phyloP scores from a whole-genome alignment of 768 basidiomycete genomes.

The Phaffia tasmanica region DNA sequence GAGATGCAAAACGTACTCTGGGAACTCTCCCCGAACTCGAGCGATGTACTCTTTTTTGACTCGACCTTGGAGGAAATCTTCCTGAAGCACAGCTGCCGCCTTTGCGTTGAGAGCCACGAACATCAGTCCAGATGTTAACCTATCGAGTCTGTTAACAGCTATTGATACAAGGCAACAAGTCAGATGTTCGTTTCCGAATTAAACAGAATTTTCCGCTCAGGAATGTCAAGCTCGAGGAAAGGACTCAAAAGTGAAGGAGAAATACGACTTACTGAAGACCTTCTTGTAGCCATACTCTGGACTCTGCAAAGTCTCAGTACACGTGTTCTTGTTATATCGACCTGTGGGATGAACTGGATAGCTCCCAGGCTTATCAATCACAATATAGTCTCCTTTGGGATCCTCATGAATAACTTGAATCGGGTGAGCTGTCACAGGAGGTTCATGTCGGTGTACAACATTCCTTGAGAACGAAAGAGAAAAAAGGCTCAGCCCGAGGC shows the following conservation, averaged over 20 bases:
- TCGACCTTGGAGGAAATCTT: constrained; percentile 68
- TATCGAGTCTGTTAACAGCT: constrained; percentile 91
- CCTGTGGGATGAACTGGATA: constrained; percentile 91
- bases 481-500: neutral
- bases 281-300: constrained; percentile 67
- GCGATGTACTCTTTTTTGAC: constrained; percentile 87
- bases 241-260: neutral
- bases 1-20: constrained; percentile 49
- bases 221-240: neutral
- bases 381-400: constrained; percentile 65
- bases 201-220: no score
- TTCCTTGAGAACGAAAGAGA: constrained; percentile 44
- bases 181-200: neutral
- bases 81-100: constrained; percentile 58
- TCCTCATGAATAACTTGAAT: constrained; percentile 71
- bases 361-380: constrained; percentile 92
- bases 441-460: constrained; percentile 91
- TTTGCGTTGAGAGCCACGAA: constrained; percentile 66
- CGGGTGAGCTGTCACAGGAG: constrained; percentile 74
- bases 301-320: constrained; percentile 70
- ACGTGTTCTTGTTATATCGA: constrained; percentile 74
- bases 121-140: constrained; percentile 91
- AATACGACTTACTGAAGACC: constrained; percentile 60
- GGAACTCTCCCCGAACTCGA: constrained; percentile 72
- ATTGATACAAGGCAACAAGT: neutral